Percentiles rank a stretch among this genome's conserved stretches.
Evolutionary conservation across 2,329 filamentous ascomycete genomes (phyloP).

Genomic region (Cercospora sp.): DNA sequence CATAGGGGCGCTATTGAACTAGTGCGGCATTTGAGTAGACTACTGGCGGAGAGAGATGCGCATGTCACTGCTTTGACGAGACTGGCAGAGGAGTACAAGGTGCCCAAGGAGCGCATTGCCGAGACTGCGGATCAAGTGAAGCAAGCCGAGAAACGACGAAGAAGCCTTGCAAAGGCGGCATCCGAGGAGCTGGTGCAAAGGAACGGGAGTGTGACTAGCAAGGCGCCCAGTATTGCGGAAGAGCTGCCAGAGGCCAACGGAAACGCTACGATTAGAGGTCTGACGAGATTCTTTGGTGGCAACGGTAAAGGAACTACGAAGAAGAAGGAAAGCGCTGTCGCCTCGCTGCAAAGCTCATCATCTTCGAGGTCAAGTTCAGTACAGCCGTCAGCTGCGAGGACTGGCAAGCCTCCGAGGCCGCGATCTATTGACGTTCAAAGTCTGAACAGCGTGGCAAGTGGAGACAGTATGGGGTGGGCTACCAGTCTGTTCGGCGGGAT

Average conservation of each 20-base stretch:
- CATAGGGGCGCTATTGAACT: conserved; percentile 36
- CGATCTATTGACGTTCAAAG: conserved; percentile 33
- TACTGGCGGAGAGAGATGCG: conserved; percentile 38
- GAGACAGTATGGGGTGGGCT: conserved; percentile 33
- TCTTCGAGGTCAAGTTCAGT: conserved; percentile 34
- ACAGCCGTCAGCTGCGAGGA: conserved; percentile 14
- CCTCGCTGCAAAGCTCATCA: conserved; percentile 23
- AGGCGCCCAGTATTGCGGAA: conserved; percentile 14
- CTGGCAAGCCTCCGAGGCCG: conserved; percentile 22
- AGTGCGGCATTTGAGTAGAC: conserved; percentile 31
- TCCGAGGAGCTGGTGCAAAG: conserved; percentile 27
- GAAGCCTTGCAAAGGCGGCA: conserved; percentile 30
- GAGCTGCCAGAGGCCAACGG: conserved; percentile 13
- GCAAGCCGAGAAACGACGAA: conserved; percentile 33
- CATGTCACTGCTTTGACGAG: conserved; percentile 38
- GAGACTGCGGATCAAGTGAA: conserved; percentile 33
- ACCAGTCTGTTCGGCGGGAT: conserved; percentile 25
- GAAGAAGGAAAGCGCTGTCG: conserved; percentile 20
- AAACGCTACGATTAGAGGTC: conserved; percentile 26
- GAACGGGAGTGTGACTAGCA: conserved; percentile 19
- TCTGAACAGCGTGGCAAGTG: conserved; percentile 30
- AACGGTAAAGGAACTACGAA: conserved; percentile 25
- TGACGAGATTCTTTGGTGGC: conserved; percentile 38
- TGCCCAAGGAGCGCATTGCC: conserved; percentile 32
- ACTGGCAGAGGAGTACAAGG: conserved; percentile 37